Evolutionary conservation across 345 rosid species (phyloP).

Genomic region (Citrus mangshanensis): DNA sequence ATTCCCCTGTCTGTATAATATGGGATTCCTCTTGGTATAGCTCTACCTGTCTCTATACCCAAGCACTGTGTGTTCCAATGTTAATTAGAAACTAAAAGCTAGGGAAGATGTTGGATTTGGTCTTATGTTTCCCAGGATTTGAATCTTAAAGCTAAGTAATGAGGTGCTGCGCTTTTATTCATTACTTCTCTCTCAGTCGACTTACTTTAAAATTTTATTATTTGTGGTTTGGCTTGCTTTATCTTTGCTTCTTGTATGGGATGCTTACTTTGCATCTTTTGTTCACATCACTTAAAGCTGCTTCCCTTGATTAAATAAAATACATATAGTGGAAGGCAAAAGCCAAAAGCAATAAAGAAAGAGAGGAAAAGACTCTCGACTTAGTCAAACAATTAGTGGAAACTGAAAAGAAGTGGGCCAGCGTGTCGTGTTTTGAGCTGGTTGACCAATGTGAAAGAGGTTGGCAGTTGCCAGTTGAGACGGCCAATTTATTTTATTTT

Average conservation of each 20-base stretch:
- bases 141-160: slow-evolving; percentile 6
- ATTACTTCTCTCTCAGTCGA: too few species aligned
- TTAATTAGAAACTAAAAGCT: not conserved
- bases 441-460: slow-evolving; percentile 41
- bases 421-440: slow-evolving; percentile 36
- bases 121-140: slow-evolving; percentile 15
- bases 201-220: slow-evolving; percentile 6
- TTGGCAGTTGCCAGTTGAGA: slow-evolving; percentile 33
- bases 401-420: slow-evolving; percentile 26
- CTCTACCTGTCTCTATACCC: not conserved
- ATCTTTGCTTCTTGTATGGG: slow-evolving; percentile 21
- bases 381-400: slow-evolving; percentile 36
- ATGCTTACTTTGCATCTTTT: slow-evolving; percentile 23
- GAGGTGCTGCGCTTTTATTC: slow-evolving; percentile 8
- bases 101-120: slow-evolving; percentile 43
- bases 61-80: not conserved
- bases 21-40: slow-evolving; percentile 3
- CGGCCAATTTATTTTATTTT: slow-evolving; percentile 8
- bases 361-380: slow-evolving; percentile 11
- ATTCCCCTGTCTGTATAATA: slow-evolving; percentile 27
- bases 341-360: not conserved
- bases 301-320: not conserved
- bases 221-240: not conserved
- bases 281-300: slow-evolving; percentile 6
- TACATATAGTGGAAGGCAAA: not conserved